Evolutionary conservation across 257 asterid species (phyloP).

Genomic region (Echium plantagineum): DNA sequence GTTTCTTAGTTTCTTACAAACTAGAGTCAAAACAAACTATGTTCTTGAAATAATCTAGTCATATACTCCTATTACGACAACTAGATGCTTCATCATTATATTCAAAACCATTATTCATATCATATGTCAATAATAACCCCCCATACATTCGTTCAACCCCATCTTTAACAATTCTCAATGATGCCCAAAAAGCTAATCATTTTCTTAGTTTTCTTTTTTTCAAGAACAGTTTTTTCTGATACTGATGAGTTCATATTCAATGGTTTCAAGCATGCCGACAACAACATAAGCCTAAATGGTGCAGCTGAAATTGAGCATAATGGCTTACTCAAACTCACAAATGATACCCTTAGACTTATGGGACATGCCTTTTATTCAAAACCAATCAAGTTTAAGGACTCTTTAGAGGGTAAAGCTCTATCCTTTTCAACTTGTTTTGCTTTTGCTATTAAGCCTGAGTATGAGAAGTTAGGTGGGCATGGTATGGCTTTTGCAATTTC

Average conservation of each 20-base stretch:
- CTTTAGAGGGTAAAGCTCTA: conserved; percentile 23
- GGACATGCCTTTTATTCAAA: conserved; percentile 53
- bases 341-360: conserved; percentile 15
- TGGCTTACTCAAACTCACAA: conserved; percentile 52
- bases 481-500: conserved; percentile 53
- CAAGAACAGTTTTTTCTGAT: conserved; percentile 23
- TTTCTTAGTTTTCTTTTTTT: conserved; percentile 15
- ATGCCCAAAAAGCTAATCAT: conserved; percentile 27
- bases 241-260: conserved; percentile 32
- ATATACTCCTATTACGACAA: too few species aligned
- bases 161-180: background rate
- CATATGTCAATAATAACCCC: background rate
- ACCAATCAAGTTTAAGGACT: conserved; percentile 39
- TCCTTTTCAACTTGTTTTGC: conserved; percentile 67
- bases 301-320: conserved; percentile 32
- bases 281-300: conserved; percentile 30
- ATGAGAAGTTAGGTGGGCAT: conserved; percentile 47
- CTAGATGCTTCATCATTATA: too few species aligned
- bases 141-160: background rate
- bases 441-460: conserved; percentile 53
- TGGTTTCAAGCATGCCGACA: conserved; percentile 31
- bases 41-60: too few species aligned
- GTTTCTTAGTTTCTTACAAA: too few species aligned
- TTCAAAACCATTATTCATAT: too few species aligned
- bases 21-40: too few species aligned